Evolutionary conservation across 2,329 filamentous ascomycete genomes (phyloP), one percentile per base, ranked within the genome.

Genomic region (Malbranchea zuffiana): DNA sequence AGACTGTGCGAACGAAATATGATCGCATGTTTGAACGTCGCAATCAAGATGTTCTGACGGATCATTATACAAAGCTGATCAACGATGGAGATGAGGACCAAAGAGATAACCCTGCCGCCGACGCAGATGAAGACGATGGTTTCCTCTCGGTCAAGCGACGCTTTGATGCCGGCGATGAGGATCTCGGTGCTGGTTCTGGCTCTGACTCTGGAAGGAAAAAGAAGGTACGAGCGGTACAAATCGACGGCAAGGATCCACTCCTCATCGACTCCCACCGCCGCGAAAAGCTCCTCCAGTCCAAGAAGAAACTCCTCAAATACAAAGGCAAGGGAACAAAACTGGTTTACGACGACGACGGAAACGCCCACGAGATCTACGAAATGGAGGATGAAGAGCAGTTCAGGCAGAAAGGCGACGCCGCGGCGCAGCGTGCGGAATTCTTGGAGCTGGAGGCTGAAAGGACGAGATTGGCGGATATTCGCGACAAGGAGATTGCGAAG

Each of bases 1-100:
- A 71, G 7, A 74, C 78, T 49, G 83, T 94, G 12, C 75, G 86
- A 44, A 98, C 92, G 20, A 96, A 94, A 60, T 92, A 93, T 57
- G 86, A 98, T 60, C 80, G 85, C 49, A 96, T 98, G 90, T 95
- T 96, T 60, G 88, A 95, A 66, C 74, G 90, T 43, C 82, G 81
- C 50, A 98, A 98, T 61, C 88, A 96, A 61, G 87, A 95, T 54
- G 82, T 98, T 20, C 63, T 98, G 46, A 87, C 88, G n/a, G 78
- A 80, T 39, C 90, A 98, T 62, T 96, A 95, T 66, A 75, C 77
- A 42, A 94, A 88, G 53, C 72, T 98, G 45, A 78, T 96, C 42
- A 70, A 70, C 34, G 71, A 78, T 25, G 76, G 62, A 60, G 60
- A 62, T 44, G 55, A 59, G 32, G 46, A 46, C n/a, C 47, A 54